Base-by-base conservation (phyloP, 306 rosid species). In the Cucurbita moschata region DNA sequence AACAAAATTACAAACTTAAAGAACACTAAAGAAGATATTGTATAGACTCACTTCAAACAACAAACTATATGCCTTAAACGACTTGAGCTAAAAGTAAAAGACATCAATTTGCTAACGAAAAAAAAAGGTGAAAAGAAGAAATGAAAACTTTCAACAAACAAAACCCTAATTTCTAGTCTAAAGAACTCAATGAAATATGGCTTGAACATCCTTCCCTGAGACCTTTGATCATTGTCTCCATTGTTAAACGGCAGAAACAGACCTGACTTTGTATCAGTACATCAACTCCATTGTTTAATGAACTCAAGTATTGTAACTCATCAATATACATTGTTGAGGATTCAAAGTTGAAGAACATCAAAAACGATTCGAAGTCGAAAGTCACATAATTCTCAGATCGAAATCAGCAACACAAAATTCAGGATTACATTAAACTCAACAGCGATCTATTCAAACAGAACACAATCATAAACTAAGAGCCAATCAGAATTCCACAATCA, bases 1-100 rank as follows among this genome's bases (percentile, higher is more conserved):
- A 80, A 73, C 71, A 82, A 82, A 78, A 83, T 77, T 71, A 67
- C 75, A n/a, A 75, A 44, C 79, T 82, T 54, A 85, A 83, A 80
- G 44, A 72, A 61, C 51, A 51, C 35, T 30, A 30, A 30, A 30
- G 35, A 30, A 30, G 35, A 30, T 30, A 30, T 30, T 30, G 35
- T 30, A 30, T 30, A 30, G 35, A 30, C 4, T 30, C 35, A 30
- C 59, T 57, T 8, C n/a, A 46, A n/a, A 46, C 44, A 54, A 40
- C 50, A 49, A 10, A 30, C 46, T 10, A 70, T 12, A 70, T 4
- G 21, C 21, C 57, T 47, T 67, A 49, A 44, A 69, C 52, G 6
- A 6, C 73, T 46, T 13, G 39, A 47, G 47, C 21, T 68, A 13
- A 68, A 26, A 47, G 40, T 12, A 23, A 47, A 70, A 49, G 3